Evolutionary conservation across 805 yeast genomes (phyloP).

Genomic region (Candida pseudofarinosa): DNA sequence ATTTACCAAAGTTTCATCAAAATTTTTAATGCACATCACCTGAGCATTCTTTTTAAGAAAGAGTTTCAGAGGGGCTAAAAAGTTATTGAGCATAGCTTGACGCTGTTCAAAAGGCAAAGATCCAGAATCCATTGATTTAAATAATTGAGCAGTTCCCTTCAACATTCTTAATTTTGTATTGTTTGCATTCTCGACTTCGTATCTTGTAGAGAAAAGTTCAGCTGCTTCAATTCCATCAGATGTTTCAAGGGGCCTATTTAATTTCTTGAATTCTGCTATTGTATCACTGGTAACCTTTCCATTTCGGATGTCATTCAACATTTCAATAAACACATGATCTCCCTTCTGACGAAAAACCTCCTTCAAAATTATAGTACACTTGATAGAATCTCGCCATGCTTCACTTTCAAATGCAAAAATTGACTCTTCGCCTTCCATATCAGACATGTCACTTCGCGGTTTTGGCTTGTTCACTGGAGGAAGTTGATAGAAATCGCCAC

Average conservation of each 20-base stretch:
- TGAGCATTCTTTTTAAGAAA: slow-evolving; percentile 68
- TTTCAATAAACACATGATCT: slow-evolving; percentile 62
- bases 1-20: slow-evolving; percentile 68
- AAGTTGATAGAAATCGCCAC: slow-evolving; percentile 80
- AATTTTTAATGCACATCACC: slow-evolving; percentile 78
- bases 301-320: slow-evolving; percentile 71
- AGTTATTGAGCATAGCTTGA: slow-evolving; percentile 47
- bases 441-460: slow-evolving; percentile 11
- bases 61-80: slow-evolving; percentile 57
- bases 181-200: slow-evolving; percentile 69
- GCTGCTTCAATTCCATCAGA: slow-evolving; percentile 67
- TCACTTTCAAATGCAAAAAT: slow-evolving; percentile 62
- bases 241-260: slow-evolving; percentile 49
- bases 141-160: slow-evolving; percentile 41
- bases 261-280: slow-evolving; percentile 43
- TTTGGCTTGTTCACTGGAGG: slow-evolving; percentile 58
- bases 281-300: slow-evolving; percentile 54
- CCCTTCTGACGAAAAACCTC: slow-evolving; percentile 77
- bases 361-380: slow-evolving; percentile 52
- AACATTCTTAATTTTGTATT: slow-evolving; percentile 42
- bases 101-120: slow-evolving; percentile 37
- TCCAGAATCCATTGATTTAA: slow-evolving; percentile 56
- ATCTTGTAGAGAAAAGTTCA: slow-evolving; percentile 66
- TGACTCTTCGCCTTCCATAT: slow-evolving; percentile 19
- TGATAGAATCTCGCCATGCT: slow-evolving; percentile 58